Evolutionary conservation across 768 basidiomycete genomes (phyloP), one percentile per base, ranked within the genome.

Genomic region (Rubroboletus pulcherrimus): DNA sequence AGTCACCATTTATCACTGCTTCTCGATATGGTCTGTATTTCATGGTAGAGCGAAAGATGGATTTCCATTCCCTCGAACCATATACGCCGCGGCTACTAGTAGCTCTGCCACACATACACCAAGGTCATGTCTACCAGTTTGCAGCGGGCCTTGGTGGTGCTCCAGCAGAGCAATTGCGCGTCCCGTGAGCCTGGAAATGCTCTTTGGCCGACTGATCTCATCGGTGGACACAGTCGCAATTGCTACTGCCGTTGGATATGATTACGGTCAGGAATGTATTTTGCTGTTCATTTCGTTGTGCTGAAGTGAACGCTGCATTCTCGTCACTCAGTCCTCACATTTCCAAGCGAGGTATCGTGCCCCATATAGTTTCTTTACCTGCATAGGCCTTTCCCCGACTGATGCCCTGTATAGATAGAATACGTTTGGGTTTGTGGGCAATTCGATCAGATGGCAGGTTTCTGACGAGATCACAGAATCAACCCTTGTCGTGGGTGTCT

Each of bases 361-460:
- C 41, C 39, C n/a, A 7, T 19, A 9, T 17, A 1, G 3, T 6
- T 17, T n/a, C 15, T 54, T 15, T 9, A 38, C n/a, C 40, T 24
- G 17, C 24, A 19, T 35, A 2, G 43, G 0, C 24, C 7, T 26
- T 33, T 33, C 14, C 24, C 24, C 9, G 12, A 33, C 26, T 29
- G 7, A 39, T 7, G 15, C 11, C 6, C 1, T 29, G 19, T 7
- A 24, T 5, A 63, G 62, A 19, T 63, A 33, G 41, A 60, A 48
- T 48, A 59, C 11, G 7, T 63, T 31, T 63, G 62, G 62, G 62
- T 63, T 3, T 2, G 61, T 44, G 15, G 29, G 31, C 4, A 31
- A 33, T 0, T 30, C 2, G 12, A 24, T 19, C 19, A 14, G 7
- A 15, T 31, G 14, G 4, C 7, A 6, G 10, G 24, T 43, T 21